Conservation (phyloP, 176 grass and related monocot species). For the Elymus sibiricus region DNA sequence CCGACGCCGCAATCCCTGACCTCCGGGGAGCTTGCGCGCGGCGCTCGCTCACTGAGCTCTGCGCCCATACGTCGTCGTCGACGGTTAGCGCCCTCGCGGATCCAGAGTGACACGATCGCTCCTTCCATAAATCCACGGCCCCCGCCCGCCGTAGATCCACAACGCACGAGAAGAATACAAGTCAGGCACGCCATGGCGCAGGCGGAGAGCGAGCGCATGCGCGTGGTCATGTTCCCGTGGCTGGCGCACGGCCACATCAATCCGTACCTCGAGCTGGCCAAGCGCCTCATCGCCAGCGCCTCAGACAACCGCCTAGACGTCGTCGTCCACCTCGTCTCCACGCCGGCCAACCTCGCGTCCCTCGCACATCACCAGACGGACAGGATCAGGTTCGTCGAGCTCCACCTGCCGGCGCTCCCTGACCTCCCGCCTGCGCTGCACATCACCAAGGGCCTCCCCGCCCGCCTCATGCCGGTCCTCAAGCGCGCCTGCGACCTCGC, state of each 20-base stretch:
- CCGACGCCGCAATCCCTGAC: background rate
- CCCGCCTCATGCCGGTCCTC: constrained; percentile 62
- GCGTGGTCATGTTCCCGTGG: constrained; percentile 75
- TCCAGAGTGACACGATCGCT: background rate
- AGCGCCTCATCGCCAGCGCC: background rate
- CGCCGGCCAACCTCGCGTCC: constrained; percentile 49
- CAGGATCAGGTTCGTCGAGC: constrained; percentile 43
- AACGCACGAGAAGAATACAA: background rate
- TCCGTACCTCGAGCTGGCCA: constrained; percentile 72
- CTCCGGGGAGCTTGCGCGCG: background rate
- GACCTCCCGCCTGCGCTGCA: constrained; percentile 52
- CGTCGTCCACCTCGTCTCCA: constrained; percentile 64
- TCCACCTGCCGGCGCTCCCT: constrained; percentile 47
- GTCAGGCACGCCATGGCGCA: constrained; percentile 26
- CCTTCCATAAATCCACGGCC: background rate
- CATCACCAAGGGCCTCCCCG: constrained; percentile 62
- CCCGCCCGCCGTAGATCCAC: background rate
- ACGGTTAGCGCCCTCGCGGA: background rate
- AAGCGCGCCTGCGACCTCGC: constrained; percentile 69
- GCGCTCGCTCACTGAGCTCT: background rate
- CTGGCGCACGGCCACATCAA: constrained; percentile 77
- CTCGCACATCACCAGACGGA: constrained; percentile 19
- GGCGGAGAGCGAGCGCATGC: constrained; percentile 15
- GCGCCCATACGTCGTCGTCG: background rate
- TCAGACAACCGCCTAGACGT: background rate